Evolutionary conservation across 208 protist species (phyloP), one percentile per base, ranked within the genome.

Genomic region (Endotrypanum monterogeii): DNA sequence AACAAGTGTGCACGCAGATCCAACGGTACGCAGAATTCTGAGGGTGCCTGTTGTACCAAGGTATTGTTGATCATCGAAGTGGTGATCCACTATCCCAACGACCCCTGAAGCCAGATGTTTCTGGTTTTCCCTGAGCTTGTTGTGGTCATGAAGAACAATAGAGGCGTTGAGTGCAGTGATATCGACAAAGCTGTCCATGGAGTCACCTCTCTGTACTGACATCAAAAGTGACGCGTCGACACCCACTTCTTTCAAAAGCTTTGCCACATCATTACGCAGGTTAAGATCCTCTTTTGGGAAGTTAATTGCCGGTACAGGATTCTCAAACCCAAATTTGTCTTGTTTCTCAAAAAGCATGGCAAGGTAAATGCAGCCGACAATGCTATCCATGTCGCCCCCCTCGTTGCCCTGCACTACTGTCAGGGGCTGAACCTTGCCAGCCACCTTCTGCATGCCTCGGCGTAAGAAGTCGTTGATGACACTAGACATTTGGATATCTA

Each of bases 81-180:
- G 93, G 66, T 97, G 93, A 63, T 97, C 93, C 5, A 97, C 72
- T 74, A 97, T 79, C 18, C 89, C 90, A 48, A 93, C 62, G 7
- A 97, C 83, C 35, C 57, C 74, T 12, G 78, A 60, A 9, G 51
- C 51, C 25, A 91, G 66, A 67, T 66, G 66, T 8, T 12, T 78
- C 56, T 95, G 86, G 35, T 57, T 68, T 20, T 71, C 68, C n/a
- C 71, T 81, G 54, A 94, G 84, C 56, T 85, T 88, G 71, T 97
- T 97, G 78, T 97, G 92, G 73, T 97, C 92, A 80, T 94, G 93
- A 11, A 97, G 83, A 50, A 94, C 86, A 61, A 97, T 18, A 25
- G 73, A 54, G 16, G 76, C 68, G 55, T 69, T 52, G 11, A 72
- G 55, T 50, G 73, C 20, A 30, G 75, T 25, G 48, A 91, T 48